Evolutionary conservation across 768 basidiomycete genomes (phyloP).

Genomic region (Agaricus sinodeliciosus): DNA sequence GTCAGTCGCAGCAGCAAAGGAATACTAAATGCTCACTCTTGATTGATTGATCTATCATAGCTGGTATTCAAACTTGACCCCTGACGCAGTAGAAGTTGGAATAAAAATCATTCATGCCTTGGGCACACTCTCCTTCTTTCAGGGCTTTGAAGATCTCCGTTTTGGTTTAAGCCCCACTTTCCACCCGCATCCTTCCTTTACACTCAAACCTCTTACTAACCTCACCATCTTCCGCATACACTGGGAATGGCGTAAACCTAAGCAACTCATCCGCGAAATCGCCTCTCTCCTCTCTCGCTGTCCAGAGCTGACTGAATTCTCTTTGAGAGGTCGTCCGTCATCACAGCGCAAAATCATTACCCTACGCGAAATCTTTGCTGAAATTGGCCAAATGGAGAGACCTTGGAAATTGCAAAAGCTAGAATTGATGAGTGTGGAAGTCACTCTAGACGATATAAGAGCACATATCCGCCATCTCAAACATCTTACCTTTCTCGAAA

Average conservation of each 20-base stretch:
- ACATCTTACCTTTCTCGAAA: neutral
- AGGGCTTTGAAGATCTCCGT: neutral
- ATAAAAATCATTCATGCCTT: neutral
- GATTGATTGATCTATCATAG: neutral
- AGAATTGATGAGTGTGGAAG: neutral
- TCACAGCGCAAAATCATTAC: neutral
- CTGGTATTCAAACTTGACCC: neutral
- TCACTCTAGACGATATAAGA: neutral
- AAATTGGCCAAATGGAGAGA: neutral
- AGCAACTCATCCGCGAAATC: neutral
- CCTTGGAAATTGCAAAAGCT: neutral
- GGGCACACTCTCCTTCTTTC: neutral
- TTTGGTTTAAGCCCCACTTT: neutral
- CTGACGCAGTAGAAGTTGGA: neutral
- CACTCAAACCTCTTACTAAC: neutral
- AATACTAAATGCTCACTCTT: no score
- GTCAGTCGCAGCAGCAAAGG: no score
- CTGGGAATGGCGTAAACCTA: neutral
- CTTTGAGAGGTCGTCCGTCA: neutral
- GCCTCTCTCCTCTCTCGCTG: neutral
- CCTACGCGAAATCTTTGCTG: neutral
- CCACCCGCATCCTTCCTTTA: no score
- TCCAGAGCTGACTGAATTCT: neutral
- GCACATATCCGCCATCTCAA: neutral
- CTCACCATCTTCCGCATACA: neutral